phyloP scores from a whole-genome alignment of 2,329 filamentous ascomycete species.

The Fonsecaea erecta region DNA sequence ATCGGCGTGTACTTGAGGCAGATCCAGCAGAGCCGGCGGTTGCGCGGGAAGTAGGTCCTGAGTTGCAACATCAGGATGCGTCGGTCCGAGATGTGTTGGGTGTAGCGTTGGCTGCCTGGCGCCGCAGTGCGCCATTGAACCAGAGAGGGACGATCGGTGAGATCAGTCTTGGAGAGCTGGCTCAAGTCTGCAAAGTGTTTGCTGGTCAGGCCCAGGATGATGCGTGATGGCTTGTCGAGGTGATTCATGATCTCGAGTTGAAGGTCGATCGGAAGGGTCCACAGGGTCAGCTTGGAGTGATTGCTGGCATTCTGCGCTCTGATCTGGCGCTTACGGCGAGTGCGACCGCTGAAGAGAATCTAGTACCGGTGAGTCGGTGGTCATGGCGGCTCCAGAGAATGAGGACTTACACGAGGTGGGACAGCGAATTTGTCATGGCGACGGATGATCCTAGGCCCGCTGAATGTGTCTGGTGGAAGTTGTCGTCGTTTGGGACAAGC shows the following conservation, averaged over 20 bases:
- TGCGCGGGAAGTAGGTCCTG: slow-evolving; percentile 65
- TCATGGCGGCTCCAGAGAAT: neutral
- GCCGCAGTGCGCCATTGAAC: neutral
- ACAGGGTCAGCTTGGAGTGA: neutral
- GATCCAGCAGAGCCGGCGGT: slow-evolving; percentile 22
- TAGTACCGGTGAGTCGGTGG: neutral
- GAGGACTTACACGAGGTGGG: neutral
- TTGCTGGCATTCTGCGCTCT: neutral
- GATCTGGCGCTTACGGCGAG: neutral
- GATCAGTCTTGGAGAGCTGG: neutral
- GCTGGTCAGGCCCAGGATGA: neutral
- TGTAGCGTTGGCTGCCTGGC: neutral
- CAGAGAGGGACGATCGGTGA: neutral
- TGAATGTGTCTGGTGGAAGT: neutral
- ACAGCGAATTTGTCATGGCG: neutral
- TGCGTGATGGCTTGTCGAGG: neutral
- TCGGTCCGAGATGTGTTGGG: slow-evolving; percentile 64
- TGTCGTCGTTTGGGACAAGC: neutral
- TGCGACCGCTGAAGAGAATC: neutral
- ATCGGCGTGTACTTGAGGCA: slow-evolving; percentile 23
- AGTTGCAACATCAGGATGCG: slow-evolving; percentile 92
- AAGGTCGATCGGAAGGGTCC: neutral
- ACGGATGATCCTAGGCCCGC: neutral
- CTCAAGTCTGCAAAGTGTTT: neutral
- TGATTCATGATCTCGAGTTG: neutral